A percentile compares a stretch with the other conserved stretches of the same genome.
These are phyloP conservation scores for Trifolium pratense DNA, from an alignment of 306 rosid species.

Conservation along the genomic window DNA sequence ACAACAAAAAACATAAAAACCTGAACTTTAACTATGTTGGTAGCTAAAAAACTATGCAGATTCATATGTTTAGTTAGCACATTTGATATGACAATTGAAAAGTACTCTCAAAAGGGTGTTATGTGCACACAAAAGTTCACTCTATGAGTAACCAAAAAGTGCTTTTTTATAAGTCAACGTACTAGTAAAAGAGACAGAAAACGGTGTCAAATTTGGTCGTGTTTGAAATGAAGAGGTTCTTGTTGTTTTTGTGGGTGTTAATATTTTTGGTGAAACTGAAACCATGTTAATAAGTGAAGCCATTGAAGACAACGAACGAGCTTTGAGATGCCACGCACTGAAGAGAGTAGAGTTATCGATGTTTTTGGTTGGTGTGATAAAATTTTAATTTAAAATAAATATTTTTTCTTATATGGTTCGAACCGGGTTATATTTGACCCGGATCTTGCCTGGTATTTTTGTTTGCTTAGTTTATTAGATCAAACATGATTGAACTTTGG, in stretches of 20 bases:
- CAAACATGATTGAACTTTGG: too few species aligned
- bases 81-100: constrained; percentile 22
- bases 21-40: constrained; percentile 27
- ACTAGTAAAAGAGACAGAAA: constrained; percentile 40
- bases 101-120: constrained; percentile 39
- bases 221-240: constrained; percentile 40
- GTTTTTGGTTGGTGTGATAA: constrained; percentile 23
- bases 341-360: constrained; percentile 16
- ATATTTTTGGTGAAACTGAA: constrained; percentile 43
- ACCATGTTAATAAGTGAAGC: constrained; percentile 48
- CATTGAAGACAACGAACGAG: constrained; percentile 39
- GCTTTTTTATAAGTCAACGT: constrained; percentile 36
- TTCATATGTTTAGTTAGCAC: constrained; percentile 24
- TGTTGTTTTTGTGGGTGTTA: constrained; percentile 17
- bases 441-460: neutral
- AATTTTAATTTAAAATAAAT: neutral
- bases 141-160: constrained; percentile 34
- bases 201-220: constrained; percentile 4
- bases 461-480: too few species aligned
- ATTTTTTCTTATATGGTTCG: neutral
- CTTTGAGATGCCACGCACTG: constrained; percentile 1
- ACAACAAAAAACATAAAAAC: constrained; percentile 3
- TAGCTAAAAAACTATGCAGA: constrained; percentile 27
- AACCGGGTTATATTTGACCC: neutral
- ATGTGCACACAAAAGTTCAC: neutral